Base-by-base conservation (phyloP, 2,329 filamentous ascomycete species). In the Alternaria ventricosa region DNA sequence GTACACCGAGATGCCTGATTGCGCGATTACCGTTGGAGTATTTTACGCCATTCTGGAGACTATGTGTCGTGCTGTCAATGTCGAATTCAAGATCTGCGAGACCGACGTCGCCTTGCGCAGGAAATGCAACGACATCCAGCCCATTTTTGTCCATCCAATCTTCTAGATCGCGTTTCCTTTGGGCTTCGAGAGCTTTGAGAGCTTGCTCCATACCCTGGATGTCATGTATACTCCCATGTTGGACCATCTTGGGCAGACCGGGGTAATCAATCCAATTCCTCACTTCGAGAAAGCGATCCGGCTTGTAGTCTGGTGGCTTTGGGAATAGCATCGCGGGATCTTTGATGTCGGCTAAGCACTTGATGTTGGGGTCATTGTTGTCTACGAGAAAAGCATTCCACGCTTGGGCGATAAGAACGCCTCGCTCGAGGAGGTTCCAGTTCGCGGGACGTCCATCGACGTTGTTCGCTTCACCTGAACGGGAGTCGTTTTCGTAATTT, bases 11-110 rank as follows among this genome's bases (percentile, higher is more conserved):
- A 57, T 88, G 86, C 11, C 86, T 78, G 1, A 88, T 76, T 0
- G 83, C 84, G 2, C 85, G 77, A 55, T 87, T 87, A 1, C 86
- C 86, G 58, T 87, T 86, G 0, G 81, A 83, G 61, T 87, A 88
- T 44, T 82, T 82, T 5, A 87, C 82, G 0, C 87, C 86, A 51
- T 87, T 86, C 27, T 78, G 79, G 60, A 83, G 78, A 5, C 82
- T 82, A 60, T 83, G 78, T 10, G 41, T 63, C 6, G 72, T 64
- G 55, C 73, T 75, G 22, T 72, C 66, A 3, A 71, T 44, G 18
- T 71, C 69, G 61, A 12, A 82, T 68, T 88, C 86, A 0, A 84
- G 72, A 70, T 87, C 80, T 6, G 85, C 83, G 7, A 77, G 73
- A 0, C 83, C 85, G 0, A 87, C 79, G 63, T 88, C 86, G 0